Evolutionary conservation across 2,329 filamentous ascomycete species (phyloP), one percentile per base, ranked within the genome.

Genomic region (Diaporthe aspalathi): DNA sequence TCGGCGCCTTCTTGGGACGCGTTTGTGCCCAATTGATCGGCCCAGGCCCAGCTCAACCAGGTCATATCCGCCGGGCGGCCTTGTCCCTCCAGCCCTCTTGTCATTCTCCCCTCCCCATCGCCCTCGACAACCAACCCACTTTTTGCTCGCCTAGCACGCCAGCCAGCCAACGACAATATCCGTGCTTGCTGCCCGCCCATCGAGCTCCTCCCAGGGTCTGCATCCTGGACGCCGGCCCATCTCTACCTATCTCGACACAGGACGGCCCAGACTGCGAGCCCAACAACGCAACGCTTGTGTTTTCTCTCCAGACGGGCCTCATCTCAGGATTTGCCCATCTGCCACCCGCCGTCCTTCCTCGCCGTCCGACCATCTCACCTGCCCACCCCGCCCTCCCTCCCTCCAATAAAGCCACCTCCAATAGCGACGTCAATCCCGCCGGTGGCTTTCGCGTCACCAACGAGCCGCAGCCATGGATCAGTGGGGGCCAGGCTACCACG

Each of bases 401-500:
- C 22, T 14, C 35, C n/a, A 29, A n/a, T 40, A 22, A 35, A 50
- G 20, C 66, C 29, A 9, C 24, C 24, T 29, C 40, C 65, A 60
- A 40, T 62, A 66, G 57, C 69, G 72, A 70, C 70, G 67, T 72
- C 72, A 57, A 67, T 47, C 67, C 63, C 62, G 50, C 72, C 69
- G 35, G 67, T 68, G 66, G 68, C 67, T 45, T 72, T 65, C 49
- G 70, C 72, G 72, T 63, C 70, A 70, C 66, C 70, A 72, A 68
- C 72, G 66, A 71, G 65, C 74, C 73, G 75, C 77, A 78, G 78
- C 79, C 78, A 88, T 88, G 86, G 86, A 88, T 80, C 82, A 91
- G 85, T 93, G 90, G 91, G 65, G 63, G 63, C 89, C 91, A 83
- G 81, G 87, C 74, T 93, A 93, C 82, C 83, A 88, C 80, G 91